Evolutionary conservation across 441 rosid species (phyloP), one percentile per base, ranked within the genome.

Genomic region (Populus tomentosa): DNA sequence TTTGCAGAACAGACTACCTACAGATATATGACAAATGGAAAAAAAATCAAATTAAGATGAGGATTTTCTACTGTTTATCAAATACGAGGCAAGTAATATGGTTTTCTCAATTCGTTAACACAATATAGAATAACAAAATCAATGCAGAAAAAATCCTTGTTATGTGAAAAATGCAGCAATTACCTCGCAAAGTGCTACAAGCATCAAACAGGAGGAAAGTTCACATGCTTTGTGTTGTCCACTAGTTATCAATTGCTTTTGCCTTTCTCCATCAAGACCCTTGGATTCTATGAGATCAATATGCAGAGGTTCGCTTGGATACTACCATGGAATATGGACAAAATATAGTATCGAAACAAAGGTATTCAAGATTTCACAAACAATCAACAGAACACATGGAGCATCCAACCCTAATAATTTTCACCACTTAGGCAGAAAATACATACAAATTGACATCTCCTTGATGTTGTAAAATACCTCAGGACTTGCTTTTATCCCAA

Each of bases 101-200:
- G 67, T 59, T 72, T 30, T 35, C 30, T 59, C 11, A 6, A 21
- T 11, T 32, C 20, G 20, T 2, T 7, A 26, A 33, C 11, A 59
- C 20, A 56, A 7, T 40, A 28, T 72, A 10, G 23, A 32, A 2
- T 61, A 59, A n/a, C 53, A 11, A 77, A 40, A 70, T 35, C 28
- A 63, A 66, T 7, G 65, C 36, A 42, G 20, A 24, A 69, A 75
- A 38, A 42, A 61, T 0, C 4, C 72, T 32, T 75, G 65, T 46
- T 24, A 1, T 13, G 28, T 33, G 62, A 67, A 64, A 35, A 68
- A 67, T 76, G 33, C 42, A 59, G 42, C 30, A 77, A 26, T 84
- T 89, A 93, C 98, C 98, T 95, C 98, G 70, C 94, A 90, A 71
- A 95, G 89, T 70, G 92, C 88, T 67, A 95, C 91, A 56, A 94